These are phyloP conservation scores for Macaranga tanarius DNA, from an alignment of 441 rosid genomes.

Conservation along the genomic window DNA sequence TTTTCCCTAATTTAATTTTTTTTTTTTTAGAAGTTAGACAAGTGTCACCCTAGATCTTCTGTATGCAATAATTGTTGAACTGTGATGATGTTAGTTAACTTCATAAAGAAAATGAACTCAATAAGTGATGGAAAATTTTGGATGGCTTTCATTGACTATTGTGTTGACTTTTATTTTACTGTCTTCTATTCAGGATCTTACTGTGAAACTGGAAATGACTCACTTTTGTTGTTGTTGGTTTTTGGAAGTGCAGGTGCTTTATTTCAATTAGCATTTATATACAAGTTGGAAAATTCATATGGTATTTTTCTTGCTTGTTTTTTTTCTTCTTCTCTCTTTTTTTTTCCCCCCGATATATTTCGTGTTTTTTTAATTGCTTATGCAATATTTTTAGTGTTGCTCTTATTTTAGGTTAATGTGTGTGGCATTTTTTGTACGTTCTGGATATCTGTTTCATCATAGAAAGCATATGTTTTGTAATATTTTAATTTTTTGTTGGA, in stretches of 20 bases:
- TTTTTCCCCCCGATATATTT: not conserved
- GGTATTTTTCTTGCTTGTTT: conserved; percentile 35
- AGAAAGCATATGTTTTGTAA: not conserved
- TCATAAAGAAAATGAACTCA: not conserved
- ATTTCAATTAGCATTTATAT: conserved; percentile 73
- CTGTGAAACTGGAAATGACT: no score
- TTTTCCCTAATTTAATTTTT: not conserved
- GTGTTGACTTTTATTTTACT: not conserved
- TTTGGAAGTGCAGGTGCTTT: conserved; percentile 67
- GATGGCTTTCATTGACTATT: not conserved
- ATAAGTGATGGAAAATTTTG: not conserved
- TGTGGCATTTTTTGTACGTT: not conserved
- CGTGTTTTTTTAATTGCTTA: not conserved
- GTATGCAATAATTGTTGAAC: not conserved
- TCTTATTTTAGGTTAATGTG: not conserved
- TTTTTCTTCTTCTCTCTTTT: no score
- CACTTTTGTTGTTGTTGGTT: not conserved
- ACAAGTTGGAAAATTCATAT: conserved; percentile 67
- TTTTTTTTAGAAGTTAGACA: not conserved
- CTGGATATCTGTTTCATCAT: not conserved
- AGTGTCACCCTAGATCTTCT: not conserved
- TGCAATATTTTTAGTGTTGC: not conserved
- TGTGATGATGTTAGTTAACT: not conserved
- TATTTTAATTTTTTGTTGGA: no score
- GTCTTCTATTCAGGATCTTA: not conserved